Evolutionary conservation across 2,329 filamentous ascomycete genomes (phyloP).

Genomic region (Ramularia endophylla): DNA sequence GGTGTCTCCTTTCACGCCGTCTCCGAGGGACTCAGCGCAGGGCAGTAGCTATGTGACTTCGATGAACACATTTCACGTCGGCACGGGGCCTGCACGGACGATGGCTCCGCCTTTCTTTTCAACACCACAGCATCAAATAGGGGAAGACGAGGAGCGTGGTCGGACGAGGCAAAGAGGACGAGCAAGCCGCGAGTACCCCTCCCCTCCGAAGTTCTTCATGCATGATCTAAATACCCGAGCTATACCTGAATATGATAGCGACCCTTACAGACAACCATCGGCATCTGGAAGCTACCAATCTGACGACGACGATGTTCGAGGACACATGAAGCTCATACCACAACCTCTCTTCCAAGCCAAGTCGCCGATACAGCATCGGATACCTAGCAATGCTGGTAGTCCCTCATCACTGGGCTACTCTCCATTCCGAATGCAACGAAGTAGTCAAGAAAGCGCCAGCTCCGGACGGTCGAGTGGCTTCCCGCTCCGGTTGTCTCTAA

Average conservation of each 20-base stretch:
- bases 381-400: neutral
- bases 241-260: no score
- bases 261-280: no score
- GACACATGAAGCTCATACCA: conserved; percentile 30
- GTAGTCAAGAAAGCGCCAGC: conserved; percentile 1
- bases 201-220: neutral
- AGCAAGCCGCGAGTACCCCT: conserved; percentile 1
- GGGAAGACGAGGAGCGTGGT: conserved; percentile 15
- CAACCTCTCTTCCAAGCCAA: conserved; percentile 26
- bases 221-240: neutral
- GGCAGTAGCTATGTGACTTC: neutral
- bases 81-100: conserved; percentile 9
- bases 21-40: no score
- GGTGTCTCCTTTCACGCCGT: no score
- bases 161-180: conserved; percentile 9
- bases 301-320: conserved; percentile 15
- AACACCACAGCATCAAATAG: neutral
- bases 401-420: neutral
- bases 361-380: conserved; percentile 4
- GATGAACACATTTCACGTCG: conserved; percentile 15
- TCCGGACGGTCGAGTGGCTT: conserved; percentile 13
- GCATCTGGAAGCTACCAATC: no score
- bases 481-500: conserved; percentile 17
- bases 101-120: conserved; percentile 8
- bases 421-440: no score